Percentiles rank a stretch among this genome's conserved stretches.
Conservation (phyloP, 1,284 basidiomycete genomes). For the Cryptococcus floricola region DNA sequence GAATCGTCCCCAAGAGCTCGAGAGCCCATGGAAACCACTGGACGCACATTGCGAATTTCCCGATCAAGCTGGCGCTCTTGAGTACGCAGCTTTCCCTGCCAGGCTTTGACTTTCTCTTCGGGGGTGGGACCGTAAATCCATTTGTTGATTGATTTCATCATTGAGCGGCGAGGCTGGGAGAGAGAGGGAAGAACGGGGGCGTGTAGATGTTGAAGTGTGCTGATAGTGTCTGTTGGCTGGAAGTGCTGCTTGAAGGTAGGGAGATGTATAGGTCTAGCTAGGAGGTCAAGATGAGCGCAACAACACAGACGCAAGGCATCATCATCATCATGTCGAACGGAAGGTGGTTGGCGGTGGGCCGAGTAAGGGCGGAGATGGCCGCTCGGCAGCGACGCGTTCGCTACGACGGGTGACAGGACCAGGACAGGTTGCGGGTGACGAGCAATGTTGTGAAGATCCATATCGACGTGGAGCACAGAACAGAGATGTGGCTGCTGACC, state of each 20-base stretch:
- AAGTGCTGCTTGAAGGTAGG: background rate
- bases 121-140: constrained; percentile 92
- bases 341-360: too few species aligned
- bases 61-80: constrained; percentile 79
- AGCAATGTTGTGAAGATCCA: too few species aligned
- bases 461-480: too few species aligned
- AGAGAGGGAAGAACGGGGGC: background rate
- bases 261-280: background rate
- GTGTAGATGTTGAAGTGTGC: background rate
- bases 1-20: constrained; percentile 17
- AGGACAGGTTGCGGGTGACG: too few species aligned
- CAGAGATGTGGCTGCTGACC: constrained; percentile 39
- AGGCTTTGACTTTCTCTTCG: constrained; percentile 81
- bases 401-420: background rate
- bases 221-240: background rate
- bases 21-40: constrained; percentile 3
- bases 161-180: background rate
- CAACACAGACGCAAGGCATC: background rate
- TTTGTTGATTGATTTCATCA: constrained; percentile 47
- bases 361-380: background rate
- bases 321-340: too few species aligned
- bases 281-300: background rate
- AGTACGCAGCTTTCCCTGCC: constrained; percentile 77
- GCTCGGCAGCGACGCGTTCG: background rate
- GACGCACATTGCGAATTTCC: constrained; percentile 83